These are phyloP conservation scores for Ambrosiella cleistominuta DNA, from an alignment of 2,329 filamentous ascomycete genomes.

Conservation along the genomic window DNA sequence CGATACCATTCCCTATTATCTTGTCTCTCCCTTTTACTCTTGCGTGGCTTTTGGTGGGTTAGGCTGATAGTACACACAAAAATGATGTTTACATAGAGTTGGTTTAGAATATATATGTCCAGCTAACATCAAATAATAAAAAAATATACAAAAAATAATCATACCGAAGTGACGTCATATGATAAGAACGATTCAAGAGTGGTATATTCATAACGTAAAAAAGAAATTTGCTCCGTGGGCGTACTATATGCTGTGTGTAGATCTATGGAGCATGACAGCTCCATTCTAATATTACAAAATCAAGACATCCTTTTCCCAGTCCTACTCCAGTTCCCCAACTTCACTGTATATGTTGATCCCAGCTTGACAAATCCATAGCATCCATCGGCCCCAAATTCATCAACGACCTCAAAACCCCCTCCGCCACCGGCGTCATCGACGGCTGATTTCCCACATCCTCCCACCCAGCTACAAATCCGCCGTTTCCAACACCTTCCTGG, in stretches of 20 bases:
- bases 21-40: background rate
- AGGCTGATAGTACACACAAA: background rate
- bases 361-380: conserved; percentile 36
- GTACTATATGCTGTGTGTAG: background rate
- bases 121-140: no score
- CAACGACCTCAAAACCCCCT: conserved; percentile 38
- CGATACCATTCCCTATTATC: background rate
- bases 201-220: no score
- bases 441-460: conserved; percentile 24
- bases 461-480: conserved; percentile 22
- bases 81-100: no score
- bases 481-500: conserved; percentile 19
- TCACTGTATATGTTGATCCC: conserved; percentile 22
- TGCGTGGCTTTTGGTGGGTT: background rate
- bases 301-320: background rate
- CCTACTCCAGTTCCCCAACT: background rate
- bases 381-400: conserved; percentile 44
- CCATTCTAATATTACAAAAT: background rate
- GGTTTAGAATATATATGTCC: no score
- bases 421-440: conserved; percentile 36
- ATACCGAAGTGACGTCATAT: no score
- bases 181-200: no score
- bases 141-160: no score
- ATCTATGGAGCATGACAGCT: background rate
- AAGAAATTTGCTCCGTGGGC: no score